Conservation (phyloP, 1,284 basidiomycete species). For the Ustilago crameri region DNA sequence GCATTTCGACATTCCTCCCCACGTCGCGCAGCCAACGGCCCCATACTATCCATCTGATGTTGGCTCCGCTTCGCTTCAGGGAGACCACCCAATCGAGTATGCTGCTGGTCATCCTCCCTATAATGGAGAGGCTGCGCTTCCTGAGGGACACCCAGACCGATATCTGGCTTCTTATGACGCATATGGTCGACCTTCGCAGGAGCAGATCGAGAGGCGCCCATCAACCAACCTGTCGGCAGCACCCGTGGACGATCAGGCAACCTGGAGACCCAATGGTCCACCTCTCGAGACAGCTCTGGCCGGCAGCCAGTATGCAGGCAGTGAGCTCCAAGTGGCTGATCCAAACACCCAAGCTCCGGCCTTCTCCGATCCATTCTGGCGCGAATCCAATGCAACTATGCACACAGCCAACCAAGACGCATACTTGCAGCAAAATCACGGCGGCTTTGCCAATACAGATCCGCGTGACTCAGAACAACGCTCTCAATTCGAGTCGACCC, state of each 20-base stretch:
- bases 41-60: conserved; percentile 23
- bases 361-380: conserved; percentile 47
- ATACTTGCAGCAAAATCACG: conserved; percentile 13
- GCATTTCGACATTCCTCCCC: conserved; percentile 19
- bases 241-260: conserved; percentile 5
- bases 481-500: conserved; percentile 52
- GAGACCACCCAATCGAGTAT: conserved; percentile 5
- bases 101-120: conserved; percentile 11
- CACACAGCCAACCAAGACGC: conserved; percentile 12
- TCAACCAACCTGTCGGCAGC: conserved; percentile 18
- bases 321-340: conserved; percentile 9
- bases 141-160: conserved; percentile 22
- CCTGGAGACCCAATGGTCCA: conserved; percentile 26
- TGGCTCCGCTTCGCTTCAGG: conserved; percentile 8
- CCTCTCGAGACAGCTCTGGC: conserved; percentile 40
- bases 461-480: conserved; percentile 16
- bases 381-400: conserved; percentile 13
- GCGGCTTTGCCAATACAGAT: conserved; percentile 8
- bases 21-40: conserved; percentile 20
- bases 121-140: conserved; percentile 9
- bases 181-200: conserved; percentile 11
- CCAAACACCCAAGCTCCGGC: conserved; percentile 9
- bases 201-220: conserved; percentile 11
- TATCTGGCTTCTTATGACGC: conserved; percentile 23
- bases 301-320: conserved; percentile 32